Evolutionary conservation across 2,329 filamentous ascomycete genomes (phyloP), one percentile per base, ranked within the genome.

Genomic region (Xylaria sp.): DNA sequence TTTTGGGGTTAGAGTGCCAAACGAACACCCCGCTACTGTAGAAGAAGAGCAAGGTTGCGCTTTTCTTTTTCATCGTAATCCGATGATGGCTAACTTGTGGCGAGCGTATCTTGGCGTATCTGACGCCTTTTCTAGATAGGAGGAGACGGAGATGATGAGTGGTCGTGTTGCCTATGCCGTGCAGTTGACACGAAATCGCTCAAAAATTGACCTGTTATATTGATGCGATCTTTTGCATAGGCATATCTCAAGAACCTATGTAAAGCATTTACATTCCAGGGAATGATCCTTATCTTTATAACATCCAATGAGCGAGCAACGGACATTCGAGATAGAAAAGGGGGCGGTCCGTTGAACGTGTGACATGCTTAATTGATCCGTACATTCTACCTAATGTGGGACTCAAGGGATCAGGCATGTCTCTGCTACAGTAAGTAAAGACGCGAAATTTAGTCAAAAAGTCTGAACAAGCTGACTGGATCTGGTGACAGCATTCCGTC

Each of bases 281-380:
- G 45, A 46, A 43, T n/a, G 50, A 36, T 48, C 43, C 50, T 60
- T 60, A 56, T 58, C 59, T 25, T 39, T 34, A 28, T 34, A n/a
- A 41, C 60, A 61, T 39, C 67, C 60, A 66, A 69, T 64, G 48
- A 57, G 28, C 53, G 50, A 59, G 13, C 36, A 68, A 68, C 62
- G 46, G 53, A 28, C 57, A 55, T 61, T 45, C 23, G 41, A 65
- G 23, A 66, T 48, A 60, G 58, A 69, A 70, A 70, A 66, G 66
- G 66, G 69, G 66, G 63, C 58, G 56, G 57, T 60, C 69, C 63
- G 66, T 65, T 65, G 60, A 43, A 57, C 23, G 18, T 36, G 45
- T 59, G 25, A 39, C 56, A 52, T 39, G 41, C 25, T 68, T 57
- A 23, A 41, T 59, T 66, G 56, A 59, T 68, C 61, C 36, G 56